Evolutionary conservation across 2,329 filamentous ascomycete genomes (phyloP).

Genomic region (Exophiala mesophila): DNA sequence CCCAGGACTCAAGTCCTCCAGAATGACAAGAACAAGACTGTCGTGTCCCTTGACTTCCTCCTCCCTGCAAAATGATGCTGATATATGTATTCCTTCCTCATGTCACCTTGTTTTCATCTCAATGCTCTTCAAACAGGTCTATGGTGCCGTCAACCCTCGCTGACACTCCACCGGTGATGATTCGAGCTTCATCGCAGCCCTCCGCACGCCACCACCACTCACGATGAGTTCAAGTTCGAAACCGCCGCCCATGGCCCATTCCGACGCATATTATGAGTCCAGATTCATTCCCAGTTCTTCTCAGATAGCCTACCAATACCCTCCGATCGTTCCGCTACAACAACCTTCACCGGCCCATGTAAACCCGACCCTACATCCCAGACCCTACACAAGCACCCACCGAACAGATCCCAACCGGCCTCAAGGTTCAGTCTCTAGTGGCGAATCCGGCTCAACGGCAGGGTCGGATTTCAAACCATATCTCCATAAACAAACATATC

Average conservation of each 20-base stretch:
- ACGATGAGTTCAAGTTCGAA: slow-evolving; percentile 12
- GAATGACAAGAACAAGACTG: slow-evolving; percentile 8
- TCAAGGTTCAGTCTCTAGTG: slow-evolving; percentile 24
- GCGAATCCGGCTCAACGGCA: slow-evolving; percentile 20
- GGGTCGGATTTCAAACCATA: slow-evolving; percentile 19
- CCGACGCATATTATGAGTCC: slow-evolving; percentile 11
- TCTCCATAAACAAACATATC: slow-evolving; percentile 14
- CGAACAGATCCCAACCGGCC: slow-evolving; percentile 15
- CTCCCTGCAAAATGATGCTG: slow-evolving; percentile 17
- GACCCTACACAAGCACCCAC: slow-evolving; percentile 2
- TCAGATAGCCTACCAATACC: slow-evolving; percentile 7
- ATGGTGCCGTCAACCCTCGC: slow-evolving; percentile 1
- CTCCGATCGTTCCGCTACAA: slow-evolving; percentile 2
- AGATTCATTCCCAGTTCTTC: slow-evolving; percentile 4
- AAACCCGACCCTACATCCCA: slow-evolving; percentile 8
- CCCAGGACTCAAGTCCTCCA: background rate
- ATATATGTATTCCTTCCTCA: slow-evolving; percentile 17
- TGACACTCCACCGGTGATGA: slow-evolving; percentile 12
- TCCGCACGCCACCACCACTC: background rate
- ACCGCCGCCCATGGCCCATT: slow-evolving; percentile 18
- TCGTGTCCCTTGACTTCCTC: slow-evolving; percentile 12
- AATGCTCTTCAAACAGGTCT: slow-evolving; percentile 8
- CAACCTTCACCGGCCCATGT: slow-evolving; percentile 14
- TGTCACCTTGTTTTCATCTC: slow-evolving; percentile 14
- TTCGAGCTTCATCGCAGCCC: slow-evolving; percentile 7